Conservation (phyloP, 441 rosid genomes). For the Mallotus japonicus region DNA sequence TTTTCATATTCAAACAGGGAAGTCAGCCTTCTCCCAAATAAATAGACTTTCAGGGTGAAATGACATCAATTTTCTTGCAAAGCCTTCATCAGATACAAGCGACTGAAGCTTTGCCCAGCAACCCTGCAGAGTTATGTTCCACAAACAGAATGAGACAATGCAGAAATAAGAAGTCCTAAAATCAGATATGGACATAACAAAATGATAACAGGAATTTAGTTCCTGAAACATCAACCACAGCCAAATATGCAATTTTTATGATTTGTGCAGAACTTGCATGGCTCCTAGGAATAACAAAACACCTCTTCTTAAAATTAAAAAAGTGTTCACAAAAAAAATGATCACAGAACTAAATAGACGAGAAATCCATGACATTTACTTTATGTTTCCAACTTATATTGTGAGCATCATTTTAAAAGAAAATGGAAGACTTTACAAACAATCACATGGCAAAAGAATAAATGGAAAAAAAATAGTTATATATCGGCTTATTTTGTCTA, state of each 20-base stretch:
- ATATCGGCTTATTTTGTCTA: no score
- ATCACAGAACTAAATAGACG: background rate
- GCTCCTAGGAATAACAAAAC: background rate
- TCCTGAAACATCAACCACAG: background rate
- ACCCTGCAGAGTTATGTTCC: constrained; percentile 50
- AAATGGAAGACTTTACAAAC: background rate
- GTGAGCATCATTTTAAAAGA: background rate
- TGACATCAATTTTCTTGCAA: constrained; percentile 61
- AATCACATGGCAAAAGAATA: no score
- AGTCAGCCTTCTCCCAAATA: background rate
- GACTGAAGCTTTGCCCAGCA: constrained; percentile 90
- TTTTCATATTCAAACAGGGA: background rate
- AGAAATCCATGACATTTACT: background rate
- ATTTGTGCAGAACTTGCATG: no score
- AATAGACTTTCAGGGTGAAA: background rate
- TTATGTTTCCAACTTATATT: background rate
- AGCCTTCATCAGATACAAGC: constrained; percentile 73
- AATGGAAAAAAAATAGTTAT: background rate
- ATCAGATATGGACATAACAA: no score
- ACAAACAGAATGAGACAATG: background rate
- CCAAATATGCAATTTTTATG: background rate
- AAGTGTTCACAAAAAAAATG: no score
- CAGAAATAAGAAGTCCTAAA: background rate
- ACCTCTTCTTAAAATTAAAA: no score
- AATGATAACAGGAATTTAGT: background rate